phyloP scores from a whole-genome alignment of 1,284 basidiomycete species.

The Pseudozyma thailandica region DNA sequence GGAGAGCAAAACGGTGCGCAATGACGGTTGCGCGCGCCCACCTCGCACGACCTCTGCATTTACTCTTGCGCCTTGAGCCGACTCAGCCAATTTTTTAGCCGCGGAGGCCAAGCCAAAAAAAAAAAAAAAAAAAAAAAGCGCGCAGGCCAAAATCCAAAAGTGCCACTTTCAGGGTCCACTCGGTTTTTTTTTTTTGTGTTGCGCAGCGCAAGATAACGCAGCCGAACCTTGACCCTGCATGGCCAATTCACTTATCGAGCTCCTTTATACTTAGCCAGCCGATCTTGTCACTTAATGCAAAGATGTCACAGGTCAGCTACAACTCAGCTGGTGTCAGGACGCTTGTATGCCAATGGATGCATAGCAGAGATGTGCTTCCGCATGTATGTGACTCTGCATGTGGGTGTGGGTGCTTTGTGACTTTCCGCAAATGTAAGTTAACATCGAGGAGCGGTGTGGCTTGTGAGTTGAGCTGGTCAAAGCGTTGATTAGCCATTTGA shows the following conservation, averaged over 20 bases:
- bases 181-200: too few species aligned
- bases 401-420: too few species aligned
- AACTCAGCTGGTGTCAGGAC: too few species aligned
- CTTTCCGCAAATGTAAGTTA: too few species aligned
- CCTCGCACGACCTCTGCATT: conserved; percentile 24
- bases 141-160: conserved; percentile 3
- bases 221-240: conserved; percentile 35
- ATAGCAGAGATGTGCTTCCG: too few species aligned
- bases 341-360: too few species aligned
- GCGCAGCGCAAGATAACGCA: conserved; percentile 24
- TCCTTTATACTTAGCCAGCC: too few species aligned
- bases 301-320: too few species aligned
- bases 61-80: not conserved
- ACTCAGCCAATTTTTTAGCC: conserved; percentile 19
- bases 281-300: too few species aligned
- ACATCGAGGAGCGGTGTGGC: not conserved
- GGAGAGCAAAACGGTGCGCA: conserved; percentile 4
- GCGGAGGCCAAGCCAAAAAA: too few species aligned
- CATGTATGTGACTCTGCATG: not conserved
- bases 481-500: conserved; percentile 28
- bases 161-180: conserved; percentile 29
- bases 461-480: conserved; percentile 4
- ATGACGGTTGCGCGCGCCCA: conserved; percentile 20
- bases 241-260: not conserved
- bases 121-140: too few species aligned